A percentile compares a stretch with the other conserved stretches of the same genome.
Evolutionary conservation across 2,329 filamentous ascomycete species (phyloP).

Genomic region (Parasarocladium wereldwijsianum): DNA sequence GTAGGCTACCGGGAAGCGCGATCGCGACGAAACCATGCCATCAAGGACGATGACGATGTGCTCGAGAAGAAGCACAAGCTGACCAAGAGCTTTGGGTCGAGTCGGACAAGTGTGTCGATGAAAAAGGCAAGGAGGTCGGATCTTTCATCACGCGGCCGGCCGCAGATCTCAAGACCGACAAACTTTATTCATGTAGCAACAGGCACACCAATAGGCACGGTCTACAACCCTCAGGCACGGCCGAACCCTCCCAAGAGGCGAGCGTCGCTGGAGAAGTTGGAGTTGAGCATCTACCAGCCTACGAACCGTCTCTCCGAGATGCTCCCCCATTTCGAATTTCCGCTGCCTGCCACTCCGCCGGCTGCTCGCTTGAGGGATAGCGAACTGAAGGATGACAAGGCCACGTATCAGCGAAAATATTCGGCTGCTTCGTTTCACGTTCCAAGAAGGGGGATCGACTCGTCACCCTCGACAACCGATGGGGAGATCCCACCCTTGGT

Average conservation of each 20-base stretch:
- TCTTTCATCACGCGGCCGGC: constrained; percentile 32
- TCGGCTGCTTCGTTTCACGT: constrained; percentile 42
- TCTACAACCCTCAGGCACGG: constrained; percentile 5
- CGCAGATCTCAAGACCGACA: constrained; percentile 41
- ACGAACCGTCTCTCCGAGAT: constrained; percentile 36
- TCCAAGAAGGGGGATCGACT: constrained; percentile 24
- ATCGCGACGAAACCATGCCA: no score
- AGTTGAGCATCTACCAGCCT: constrained; percentile 36
- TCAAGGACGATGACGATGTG: no score
- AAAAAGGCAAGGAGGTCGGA: constrained; percentile 31
- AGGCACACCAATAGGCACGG: constrained; percentile 13
- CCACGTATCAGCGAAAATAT: constrained; percentile 19
- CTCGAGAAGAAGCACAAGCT: constrained; percentile 7
- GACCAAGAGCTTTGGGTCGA: constrained; percentile 16
- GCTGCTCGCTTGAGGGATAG: constrained; percentile 13
- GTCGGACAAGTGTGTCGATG: constrained; percentile 26
- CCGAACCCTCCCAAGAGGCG: constrained; percentile 13
- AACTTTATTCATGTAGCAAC: constrained; percentile 46
- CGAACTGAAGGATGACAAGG: background rate
- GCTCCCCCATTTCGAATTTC: constrained; percentile 32
- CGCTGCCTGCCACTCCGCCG: constrained; percentile 23
- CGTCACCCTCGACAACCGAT: constrained; percentile 10
- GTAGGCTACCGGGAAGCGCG: constrained; percentile 9
- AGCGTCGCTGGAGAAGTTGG: constrained; percentile 35
- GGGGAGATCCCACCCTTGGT: constrained; percentile 18